These are phyloP conservation scores for Globisporangium heterothallicum DNA, from an alignment of 352 stramenopile species.

Conservation along the genomic window DNA sequence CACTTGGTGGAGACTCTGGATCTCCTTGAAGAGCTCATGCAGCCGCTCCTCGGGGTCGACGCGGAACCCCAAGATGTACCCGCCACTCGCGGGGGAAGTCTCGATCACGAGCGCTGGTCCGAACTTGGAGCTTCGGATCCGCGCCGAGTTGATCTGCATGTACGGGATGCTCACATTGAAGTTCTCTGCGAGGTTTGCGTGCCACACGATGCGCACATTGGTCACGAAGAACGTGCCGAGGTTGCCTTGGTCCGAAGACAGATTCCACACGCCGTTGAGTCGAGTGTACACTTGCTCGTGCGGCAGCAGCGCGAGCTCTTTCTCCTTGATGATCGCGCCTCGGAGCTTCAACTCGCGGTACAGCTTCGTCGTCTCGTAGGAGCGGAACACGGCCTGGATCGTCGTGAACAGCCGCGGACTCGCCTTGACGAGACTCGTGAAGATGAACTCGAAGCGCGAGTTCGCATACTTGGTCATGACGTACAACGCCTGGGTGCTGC, in stretches of 20 bases:
- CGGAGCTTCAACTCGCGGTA: constrained; percentile 92
- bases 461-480: constrained; percentile 89
- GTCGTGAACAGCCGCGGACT: constrained; percentile 90
- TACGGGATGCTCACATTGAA: constrained; percentile 95
- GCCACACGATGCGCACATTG: constrained; percentile 91
- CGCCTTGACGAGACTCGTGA: constrained; percentile 90
- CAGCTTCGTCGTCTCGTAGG: constrained; percentile 90
- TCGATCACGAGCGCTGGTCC: constrained; percentile 88
- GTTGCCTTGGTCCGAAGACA: constrained; percentile 90
- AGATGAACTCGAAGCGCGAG: constrained; percentile 92
- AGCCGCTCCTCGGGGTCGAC: constrained; percentile 85
- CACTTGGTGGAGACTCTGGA: constrained; percentile 75
- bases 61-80: constrained; percentile 90
- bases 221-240: constrained; percentile 91
- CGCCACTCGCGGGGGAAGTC: constrained; percentile 69
- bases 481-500: constrained; percentile 89
- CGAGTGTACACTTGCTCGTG: constrained; percentile 88
- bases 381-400: constrained; percentile 88
- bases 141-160: constrained; percentile 89
- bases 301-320: constrained; percentile 80
- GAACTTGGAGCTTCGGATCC: constrained; percentile 88
- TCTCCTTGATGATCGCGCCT: constrained; percentile 89
- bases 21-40: constrained; percentile 82
- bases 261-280: constrained; percentile 88
- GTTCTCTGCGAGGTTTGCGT: constrained; percentile 90